phyloP scores from a whole-genome alignment of 257 asterid genomes.

The Verbascum thapsus region DNA sequence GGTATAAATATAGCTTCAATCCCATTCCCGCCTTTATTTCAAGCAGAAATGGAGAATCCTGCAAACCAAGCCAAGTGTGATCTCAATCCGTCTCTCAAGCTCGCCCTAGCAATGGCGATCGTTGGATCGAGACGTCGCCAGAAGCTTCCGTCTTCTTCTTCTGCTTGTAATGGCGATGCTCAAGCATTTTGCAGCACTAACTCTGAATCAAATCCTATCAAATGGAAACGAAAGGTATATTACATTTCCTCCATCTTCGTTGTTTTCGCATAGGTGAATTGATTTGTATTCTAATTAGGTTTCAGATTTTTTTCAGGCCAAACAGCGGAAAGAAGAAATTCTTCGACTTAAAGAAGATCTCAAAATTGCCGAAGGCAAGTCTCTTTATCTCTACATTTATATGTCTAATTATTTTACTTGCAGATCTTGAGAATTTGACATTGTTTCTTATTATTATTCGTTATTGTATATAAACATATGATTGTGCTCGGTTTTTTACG shows the following conservation, averaged over 20 bases:
- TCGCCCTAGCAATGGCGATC: constrained; percentile 75
- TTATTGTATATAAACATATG: constrained; percentile 2
- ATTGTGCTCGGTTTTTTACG: not conserved
- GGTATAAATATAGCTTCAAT: not conserved
- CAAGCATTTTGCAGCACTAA: constrained; percentile 21
- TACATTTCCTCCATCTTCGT: not conserved
- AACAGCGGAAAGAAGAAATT: constrained; percentile 78
- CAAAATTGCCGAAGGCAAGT: constrained; percentile 77
- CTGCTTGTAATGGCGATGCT: constrained; percentile 30
- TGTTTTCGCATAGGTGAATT: not conserved
- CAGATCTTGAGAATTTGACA: not conserved
- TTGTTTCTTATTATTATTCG: not conserved
- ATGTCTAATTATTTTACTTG: not conserved
- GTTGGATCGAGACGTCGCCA: constrained; percentile 56
- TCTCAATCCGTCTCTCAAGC: constrained; percentile 49
- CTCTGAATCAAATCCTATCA: constrained; percentile 50
- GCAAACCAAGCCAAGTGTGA: constrained; percentile 31
- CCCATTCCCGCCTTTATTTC: constrained; percentile 31
- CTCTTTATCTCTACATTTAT: not conserved
- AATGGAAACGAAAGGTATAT: constrained; percentile 76
- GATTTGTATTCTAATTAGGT: constrained; percentile 9
- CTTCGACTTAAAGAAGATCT: constrained; percentile 77
- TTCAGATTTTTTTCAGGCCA: constrained; percentile 52
- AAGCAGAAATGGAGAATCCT: constrained; percentile 45
- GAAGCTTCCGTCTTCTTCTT: constrained; percentile 32